Evolutionary conservation across 1,284 basidiomycete species (phyloP), one percentile per base, ranked within the genome.

Genomic region (Apiotrichum gamsii): DNA sequence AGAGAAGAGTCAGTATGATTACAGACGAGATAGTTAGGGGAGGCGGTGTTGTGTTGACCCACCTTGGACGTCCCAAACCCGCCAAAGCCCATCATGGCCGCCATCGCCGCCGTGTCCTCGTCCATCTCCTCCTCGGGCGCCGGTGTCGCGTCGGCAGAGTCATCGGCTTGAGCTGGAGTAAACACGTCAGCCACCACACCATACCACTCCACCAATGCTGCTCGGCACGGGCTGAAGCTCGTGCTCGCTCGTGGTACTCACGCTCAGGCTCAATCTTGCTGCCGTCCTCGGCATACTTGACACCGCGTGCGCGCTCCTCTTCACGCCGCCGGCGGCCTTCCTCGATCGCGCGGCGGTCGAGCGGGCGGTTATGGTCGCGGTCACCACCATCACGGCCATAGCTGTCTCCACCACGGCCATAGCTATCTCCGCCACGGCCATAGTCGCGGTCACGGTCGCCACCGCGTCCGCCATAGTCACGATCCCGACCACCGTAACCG

Each of bases 51-150:
- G n/a, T 31, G 30, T 16, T 1, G 23, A 67, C 78, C 49, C 58
- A 89, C 90, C 76, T 96, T 95, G 0, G 93, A 95, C 0, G 82
- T 79, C 8, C 85, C 89, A 66, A 97, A 97, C 2, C 89, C 88
- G 39, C 75, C 69, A 62, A 97, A 76, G 36, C 93, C 93, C 87
- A 97, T 91, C 80, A 84, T 82, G 23, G 84, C 80, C 76, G 85
- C 87, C 85, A 96, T 90, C 39, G 80, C 82, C 35, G 79, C 79
- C 29, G 89, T 71, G 33, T 74, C 72, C 29, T 72, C 72, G 30
- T 72, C 87, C 47, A 85, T 83, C 23, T 80, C 83, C 45, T 82
- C 80, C 15, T 76, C 78, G 59, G 85, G 83, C 11, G 78, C 81
- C 51, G 84, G 82, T 46, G 25, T 37, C 43, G 20, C 30, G 37